Evolutionary conservation across 352 stramenopile genomes (phyloP).

Genomic region (Pythium monospermum): DNA sequence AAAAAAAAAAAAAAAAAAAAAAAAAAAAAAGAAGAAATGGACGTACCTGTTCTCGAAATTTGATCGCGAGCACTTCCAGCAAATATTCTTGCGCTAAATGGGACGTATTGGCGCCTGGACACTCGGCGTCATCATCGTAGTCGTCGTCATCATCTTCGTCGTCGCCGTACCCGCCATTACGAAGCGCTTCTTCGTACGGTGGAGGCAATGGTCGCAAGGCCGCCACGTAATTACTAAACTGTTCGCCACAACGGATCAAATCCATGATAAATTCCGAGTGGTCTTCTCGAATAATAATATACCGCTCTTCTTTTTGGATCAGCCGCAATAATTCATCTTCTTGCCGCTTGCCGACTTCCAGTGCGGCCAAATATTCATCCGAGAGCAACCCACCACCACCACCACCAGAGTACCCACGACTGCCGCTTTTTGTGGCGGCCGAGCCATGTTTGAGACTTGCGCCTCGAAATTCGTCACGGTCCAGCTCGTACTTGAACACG

Average conservation of each 20-base stretch:
- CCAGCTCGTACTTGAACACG: conserved; percentile 73
- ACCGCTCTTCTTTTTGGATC: conserved; percentile 76
- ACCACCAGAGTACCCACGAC: too few relatives aligned
- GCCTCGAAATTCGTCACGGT: conserved; percentile 32
- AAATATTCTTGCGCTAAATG: conserved; percentile 74
- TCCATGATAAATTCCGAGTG: conserved; percentile 81
- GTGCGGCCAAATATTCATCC: conserved; percentile 57
- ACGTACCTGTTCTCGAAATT: conserved; percentile 70
- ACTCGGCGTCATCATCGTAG: conserved; percentile 56
- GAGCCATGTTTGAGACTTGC: neutral
- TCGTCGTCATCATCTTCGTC: conserved; percentile 39
- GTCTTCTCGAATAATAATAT: conserved; percentile 80
- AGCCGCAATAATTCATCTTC: conserved; percentile 68
- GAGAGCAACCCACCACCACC: conserved; percentile 36
- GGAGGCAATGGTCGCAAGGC: conserved; percentile 26
- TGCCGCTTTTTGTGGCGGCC: neutral
- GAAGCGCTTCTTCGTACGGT: conserved; percentile 12
- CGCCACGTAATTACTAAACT: conserved; percentile 62
- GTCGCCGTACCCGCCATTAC: conserved; percentile 32
- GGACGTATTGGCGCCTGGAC: conserved; percentile 68
- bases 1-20: too few relatives aligned
- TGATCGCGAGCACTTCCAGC: conserved; percentile 72
- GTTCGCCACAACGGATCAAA: conserved; percentile 69
- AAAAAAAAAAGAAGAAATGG: too few relatives aligned
- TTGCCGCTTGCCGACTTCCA: conserved; percentile 60